Conservation (phyloP, 805 yeast genomes). For the Starmerella stigmatis region DNA sequence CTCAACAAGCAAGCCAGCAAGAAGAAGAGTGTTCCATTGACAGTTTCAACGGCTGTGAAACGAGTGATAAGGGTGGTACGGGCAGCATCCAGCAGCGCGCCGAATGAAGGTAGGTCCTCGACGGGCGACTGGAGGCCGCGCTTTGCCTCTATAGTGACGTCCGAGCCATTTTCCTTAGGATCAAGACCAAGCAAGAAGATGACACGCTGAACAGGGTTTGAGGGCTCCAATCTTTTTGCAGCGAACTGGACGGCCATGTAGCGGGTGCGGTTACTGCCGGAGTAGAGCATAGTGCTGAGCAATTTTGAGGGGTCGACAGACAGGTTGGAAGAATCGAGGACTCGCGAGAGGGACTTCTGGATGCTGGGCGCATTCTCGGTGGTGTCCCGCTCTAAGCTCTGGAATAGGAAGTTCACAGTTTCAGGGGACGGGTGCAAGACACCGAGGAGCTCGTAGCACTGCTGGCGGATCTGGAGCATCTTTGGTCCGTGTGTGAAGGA, state of each 20-base stretch:
- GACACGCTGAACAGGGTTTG: constrained; percentile 55
- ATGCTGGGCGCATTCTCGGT: constrained; percentile 54
- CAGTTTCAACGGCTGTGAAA: background rate
- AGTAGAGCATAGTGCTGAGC: constrained; percentile 33
- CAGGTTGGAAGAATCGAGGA: constrained; percentile 41
- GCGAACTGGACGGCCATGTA: constrained; percentile 56
- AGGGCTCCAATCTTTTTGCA: constrained; percentile 54
- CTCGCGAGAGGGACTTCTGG: constrained; percentile 57
- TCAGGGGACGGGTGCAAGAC: constrained; percentile 42
- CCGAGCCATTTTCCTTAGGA: constrained; percentile 45
- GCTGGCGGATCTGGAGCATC: constrained; percentile 20
- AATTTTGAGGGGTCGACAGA: constrained; percentile 26
- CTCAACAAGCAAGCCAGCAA: constrained; percentile 1
- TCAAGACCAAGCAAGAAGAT: constrained; percentile 58
- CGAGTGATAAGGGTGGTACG: constrained; percentile 4
- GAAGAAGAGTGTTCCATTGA: constrained; percentile 2
- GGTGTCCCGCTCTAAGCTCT: constrained; percentile 55
- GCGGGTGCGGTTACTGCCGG: constrained; percentile 40
- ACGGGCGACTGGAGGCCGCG: constrained; percentile 45
- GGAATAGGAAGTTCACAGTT: constrained; percentile 56
- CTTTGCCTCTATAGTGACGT: constrained; percentile 66
- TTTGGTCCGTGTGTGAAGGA: constrained; percentile 8
- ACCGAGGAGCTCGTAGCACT: constrained; percentile 71
- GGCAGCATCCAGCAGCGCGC: constrained; percentile 29
- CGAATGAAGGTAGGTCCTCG: constrained; percentile 52